Evolutionary conservation across 2,329 filamentous ascomycete species (phyloP).

Genomic region (Exophiala xenobiotica): DNA sequence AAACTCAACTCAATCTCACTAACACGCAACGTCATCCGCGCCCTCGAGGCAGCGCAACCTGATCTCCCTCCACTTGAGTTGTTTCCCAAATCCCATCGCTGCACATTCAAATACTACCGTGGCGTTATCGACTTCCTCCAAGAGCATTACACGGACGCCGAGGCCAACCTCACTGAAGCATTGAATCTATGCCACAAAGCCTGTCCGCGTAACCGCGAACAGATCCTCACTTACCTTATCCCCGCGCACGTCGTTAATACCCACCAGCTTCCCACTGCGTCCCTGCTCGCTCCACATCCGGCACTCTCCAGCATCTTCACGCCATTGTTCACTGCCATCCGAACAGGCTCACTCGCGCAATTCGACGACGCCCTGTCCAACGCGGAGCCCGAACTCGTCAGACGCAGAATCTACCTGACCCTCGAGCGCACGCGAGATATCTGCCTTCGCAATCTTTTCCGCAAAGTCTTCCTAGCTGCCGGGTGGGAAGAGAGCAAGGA

Average conservation of each 20-base stretch:
- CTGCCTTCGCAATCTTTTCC: constrained; percentile 82
- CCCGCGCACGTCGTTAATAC: constrained; percentile 88
- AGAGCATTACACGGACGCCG: constrained; percentile 85
- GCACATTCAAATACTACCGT: constrained; percentile 95
- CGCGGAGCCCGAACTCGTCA: constrained; percentile 90
- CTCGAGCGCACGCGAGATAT: constrained; percentile 91
- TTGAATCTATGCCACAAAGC: constrained; percentile 76
- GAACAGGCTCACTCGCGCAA: constrained; percentile 73
- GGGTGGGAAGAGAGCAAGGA: constrained; percentile 79
- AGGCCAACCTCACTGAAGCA: constrained; percentile 75
- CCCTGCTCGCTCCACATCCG: constrained; percentile 72
- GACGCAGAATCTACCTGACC: constrained; percentile 88
- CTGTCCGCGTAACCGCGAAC: constrained; percentile 78
- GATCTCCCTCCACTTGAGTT: constrained; percentile 78
- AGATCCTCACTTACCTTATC: constrained; percentile 89
- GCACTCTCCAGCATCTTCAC: constrained; percentile 74
- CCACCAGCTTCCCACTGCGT: constrained; percentile 73
- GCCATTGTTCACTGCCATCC: constrained; percentile 76
- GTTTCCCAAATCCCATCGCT: constrained; percentile 86
- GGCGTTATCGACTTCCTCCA: constrained; percentile 92
- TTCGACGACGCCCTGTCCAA: constrained; percentile 80
- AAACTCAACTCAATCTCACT: constrained; percentile 85
- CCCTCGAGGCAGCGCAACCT: constrained; percentile 70
- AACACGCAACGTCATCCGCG: constrained; percentile 84
- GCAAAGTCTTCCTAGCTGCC: constrained; percentile 84